These are phyloP conservation scores for Hamamelis virginiana DNA, from an alignment of 164 flowering plant genomes.

Conservation along the genomic window DNA sequence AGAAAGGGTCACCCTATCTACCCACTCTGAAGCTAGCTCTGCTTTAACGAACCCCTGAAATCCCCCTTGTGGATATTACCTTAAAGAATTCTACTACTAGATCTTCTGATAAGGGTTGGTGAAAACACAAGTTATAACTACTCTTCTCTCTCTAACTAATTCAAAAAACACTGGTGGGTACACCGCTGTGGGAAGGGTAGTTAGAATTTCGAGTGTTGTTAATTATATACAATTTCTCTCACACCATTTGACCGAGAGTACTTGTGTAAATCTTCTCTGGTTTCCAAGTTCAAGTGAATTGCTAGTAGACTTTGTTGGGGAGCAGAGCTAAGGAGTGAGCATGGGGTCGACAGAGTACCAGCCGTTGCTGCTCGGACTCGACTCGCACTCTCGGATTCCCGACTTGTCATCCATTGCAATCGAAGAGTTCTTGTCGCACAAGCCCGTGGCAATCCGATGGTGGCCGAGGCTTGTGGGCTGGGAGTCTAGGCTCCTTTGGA, in stretches of 20 bases:
- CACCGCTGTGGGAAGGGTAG: no score
- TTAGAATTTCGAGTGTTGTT: no score
- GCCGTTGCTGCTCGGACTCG: conserved; percentile 33
- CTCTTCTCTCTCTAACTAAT: no score
- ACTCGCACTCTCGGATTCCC: conserved; percentile 25
- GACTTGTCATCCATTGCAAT: conserved; percentile 38
- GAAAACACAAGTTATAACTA: no score
- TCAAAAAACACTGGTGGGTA: no score
- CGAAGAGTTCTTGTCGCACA: conserved; percentile 45
- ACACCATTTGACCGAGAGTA: not conserved
- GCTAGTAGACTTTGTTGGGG: not conserved
- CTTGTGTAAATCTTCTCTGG: not conserved
- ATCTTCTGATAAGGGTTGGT: no score
- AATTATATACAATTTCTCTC: not conserved
- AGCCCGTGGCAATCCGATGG: conserved; percentile 29
- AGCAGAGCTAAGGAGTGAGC: not conserved
- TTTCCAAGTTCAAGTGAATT: not conserved
- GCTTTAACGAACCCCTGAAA: no score
- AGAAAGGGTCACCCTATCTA: no score
- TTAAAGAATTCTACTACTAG: no score
- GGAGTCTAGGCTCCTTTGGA: conserved; percentile 73
- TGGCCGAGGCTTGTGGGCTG: conserved; percentile 43
- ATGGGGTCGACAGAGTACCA: conserved; percentile 32
- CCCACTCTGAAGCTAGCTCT: no score
- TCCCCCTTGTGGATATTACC: no score